Evolutionary conservation across 306 rosid genomes (phyloP).

Genomic region (Luffa acutangula): DNA sequence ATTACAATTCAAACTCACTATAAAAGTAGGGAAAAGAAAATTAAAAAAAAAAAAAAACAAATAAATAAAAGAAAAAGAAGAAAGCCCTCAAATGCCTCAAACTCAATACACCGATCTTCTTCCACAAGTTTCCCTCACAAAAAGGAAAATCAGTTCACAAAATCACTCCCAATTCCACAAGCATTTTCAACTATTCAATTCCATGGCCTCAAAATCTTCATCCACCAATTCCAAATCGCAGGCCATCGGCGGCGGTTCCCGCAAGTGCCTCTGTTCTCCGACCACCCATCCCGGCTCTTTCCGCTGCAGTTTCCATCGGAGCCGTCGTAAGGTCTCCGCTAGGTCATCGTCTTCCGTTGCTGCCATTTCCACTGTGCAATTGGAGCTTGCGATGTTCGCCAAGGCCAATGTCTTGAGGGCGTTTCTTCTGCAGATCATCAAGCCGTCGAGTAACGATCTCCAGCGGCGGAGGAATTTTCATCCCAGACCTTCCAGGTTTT

Average conservation of each 20-base stretch:
- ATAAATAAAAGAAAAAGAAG: background rate
- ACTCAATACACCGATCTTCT: background rate
- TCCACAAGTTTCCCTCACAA: background rate
- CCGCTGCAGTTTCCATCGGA: conserved; percentile 16
- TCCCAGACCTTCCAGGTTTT: conserved; percentile 25
- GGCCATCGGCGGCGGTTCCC: background rate
- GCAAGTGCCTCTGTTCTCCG: conserved; percentile 14
- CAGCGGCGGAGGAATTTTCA: conserved; percentile 15
- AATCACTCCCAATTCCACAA: background rate
- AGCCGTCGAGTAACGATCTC: conserved; percentile 10
- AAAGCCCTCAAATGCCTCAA: background rate
- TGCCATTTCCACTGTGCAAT: background rate
- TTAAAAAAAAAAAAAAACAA: too few species aligned
- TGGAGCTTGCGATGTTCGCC: background rate
- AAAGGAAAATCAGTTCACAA: background rate
- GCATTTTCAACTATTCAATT: too few species aligned
- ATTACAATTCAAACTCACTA: background rate
- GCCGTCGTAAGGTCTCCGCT: background rate
- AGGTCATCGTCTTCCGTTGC: background rate
- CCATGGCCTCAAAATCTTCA: conserved; percentile 2
- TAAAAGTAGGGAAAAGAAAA: background rate
- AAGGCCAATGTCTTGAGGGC: conserved; percentile 3
- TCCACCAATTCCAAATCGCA: background rate
- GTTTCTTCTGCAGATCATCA: conserved; percentile 15
- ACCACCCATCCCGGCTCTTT: conserved; percentile 17